Evolutionary conservation across 441 rosid genomes (phyloP).

Genomic region (Arabidopsis hybrid): DNA sequence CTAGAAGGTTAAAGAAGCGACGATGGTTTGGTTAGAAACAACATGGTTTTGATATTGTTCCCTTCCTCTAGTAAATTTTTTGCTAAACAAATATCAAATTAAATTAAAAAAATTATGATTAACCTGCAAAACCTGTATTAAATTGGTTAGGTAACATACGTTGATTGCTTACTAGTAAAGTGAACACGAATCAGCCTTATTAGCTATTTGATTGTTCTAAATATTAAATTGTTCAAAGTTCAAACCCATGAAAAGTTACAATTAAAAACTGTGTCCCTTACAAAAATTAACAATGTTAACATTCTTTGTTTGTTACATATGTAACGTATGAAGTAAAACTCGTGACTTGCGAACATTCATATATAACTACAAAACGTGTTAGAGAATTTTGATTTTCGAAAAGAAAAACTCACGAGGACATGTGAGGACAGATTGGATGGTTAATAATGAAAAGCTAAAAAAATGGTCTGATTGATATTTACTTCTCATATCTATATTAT

Average conservation of each 20-base stretch:
- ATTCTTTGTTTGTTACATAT: neutral
- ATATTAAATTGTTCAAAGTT: conserved; percentile 15
- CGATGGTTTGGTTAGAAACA: no score
- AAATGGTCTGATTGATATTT: conserved; percentile 19
- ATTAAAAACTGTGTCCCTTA: neutral
- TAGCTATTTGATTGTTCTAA: conserved; percentile 10
- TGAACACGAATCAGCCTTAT: neutral
- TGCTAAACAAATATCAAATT: neutral
- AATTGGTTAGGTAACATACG: conserved; percentile 39
- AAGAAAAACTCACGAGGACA: neutral
- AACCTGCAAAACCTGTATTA: conserved; percentile 32
- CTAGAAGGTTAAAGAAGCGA: no score
- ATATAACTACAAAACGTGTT: conserved; percentile 25
- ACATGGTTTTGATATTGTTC: no score
- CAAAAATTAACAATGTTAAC: conserved; percentile 11
- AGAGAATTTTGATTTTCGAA: conserved; percentile 11
- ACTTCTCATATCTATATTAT: conserved; percentile 28
- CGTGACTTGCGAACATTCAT: conserved; percentile 33
- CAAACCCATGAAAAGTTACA: neutral
- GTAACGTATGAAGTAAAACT: conserved; percentile 33
- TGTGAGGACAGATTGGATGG: conserved; percentile 28
- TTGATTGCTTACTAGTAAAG: conserved; percentile 37
- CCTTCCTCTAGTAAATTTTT: no score
- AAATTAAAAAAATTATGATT: conserved; percentile 8
- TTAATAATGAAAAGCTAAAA: conserved; percentile 21